Base-by-base conservation (phyloP, 2,329 filamentous ascomycete species). In the Dothiorella sarmentorum region DNA sequence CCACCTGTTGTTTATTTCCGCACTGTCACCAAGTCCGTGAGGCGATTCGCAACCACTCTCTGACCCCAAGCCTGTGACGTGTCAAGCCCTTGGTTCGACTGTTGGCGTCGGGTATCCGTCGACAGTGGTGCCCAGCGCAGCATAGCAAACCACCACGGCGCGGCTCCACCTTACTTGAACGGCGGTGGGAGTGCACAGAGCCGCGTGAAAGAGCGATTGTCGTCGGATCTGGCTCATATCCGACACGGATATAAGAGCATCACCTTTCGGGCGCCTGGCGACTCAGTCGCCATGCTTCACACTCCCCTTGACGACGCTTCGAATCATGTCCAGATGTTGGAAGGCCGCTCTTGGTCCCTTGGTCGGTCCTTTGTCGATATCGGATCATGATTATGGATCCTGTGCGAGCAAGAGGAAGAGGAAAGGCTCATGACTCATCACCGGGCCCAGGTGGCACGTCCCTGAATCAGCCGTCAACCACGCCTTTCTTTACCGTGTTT, bases 251-350 rank as follows among this genome's bases (percentile, higher is more conserved):
- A 53, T 53, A 53, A 53, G 22, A 27, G n/a, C 43, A 29, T n/a
- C 20, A 31, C 43, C 3, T 45, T 45, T 45, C 43, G 35, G 49
- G 49, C 22, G 13, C 15, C 22, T 24, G 20, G 49, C 49, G 49
- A 53, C 49, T 53, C 49, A 53, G 49, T 26, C 33, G 11, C 49
- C 27, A 53, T 53, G 49, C 49, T n/a, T 53, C 35, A 4, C 22
- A n/a, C 49, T 53, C 49, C 49, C 49, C 49, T 53, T 53, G 40
- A 38, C 49, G 33, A 38, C 49, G 35, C 33, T 53, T 38, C 49
- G 49, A 53, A 53, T 53, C 49, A 53, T 53, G 49, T 53, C 35
- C 49, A 6, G 49, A 53, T 35, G 49, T 53, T 40, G 33, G 35
- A 53, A 7, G 29, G 33, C 40, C 49, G 49, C 33, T n/a, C 33